These are phyloP conservation scores for California macrophylla DNA, from an alignment of 441 rosid species.

Conservation along the genomic window DNA sequence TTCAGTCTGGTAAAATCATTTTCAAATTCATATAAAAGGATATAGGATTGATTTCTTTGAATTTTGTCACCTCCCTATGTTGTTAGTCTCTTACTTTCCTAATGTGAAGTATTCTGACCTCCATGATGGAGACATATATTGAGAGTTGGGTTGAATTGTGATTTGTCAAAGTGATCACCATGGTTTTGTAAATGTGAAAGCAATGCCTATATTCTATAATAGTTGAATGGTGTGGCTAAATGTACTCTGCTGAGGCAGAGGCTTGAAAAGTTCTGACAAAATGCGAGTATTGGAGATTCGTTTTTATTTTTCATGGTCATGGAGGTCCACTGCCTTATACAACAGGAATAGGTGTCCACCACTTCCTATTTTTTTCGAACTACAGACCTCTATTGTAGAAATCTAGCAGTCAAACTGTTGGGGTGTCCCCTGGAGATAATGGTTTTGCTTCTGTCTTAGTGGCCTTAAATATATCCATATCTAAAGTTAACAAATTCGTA, in stretches of 20 bases:
- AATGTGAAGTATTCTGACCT: not conserved
- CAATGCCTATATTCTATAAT: not conserved
- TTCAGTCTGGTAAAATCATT: not conserved
- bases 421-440: not conserved
- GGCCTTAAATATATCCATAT: not conserved
- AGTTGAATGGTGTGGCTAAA: not conserved
- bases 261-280: not conserved
- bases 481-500: not conserved
- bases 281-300: not conserved
- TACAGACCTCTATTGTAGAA: too few relatives aligned
- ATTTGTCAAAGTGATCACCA: not conserved
- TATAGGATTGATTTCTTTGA: not conserved
- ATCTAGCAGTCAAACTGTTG: not conserved
- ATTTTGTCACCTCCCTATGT: not conserved
- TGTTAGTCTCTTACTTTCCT: not conserved
- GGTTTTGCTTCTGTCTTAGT: not conserved
- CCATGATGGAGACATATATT: not conserved
- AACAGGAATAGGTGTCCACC: not conserved
- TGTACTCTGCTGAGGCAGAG: not conserved
- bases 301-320: not conserved
- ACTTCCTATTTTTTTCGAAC: too few relatives aligned
- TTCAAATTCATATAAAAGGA: not conserved
- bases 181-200: not conserved
- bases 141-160: not conserved
- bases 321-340: not conserved